These are phyloP conservation scores for Diaporthe sp. DNA, from an alignment of 2,329 filamentous ascomycete genomes.

Conservation along the genomic window DNA sequence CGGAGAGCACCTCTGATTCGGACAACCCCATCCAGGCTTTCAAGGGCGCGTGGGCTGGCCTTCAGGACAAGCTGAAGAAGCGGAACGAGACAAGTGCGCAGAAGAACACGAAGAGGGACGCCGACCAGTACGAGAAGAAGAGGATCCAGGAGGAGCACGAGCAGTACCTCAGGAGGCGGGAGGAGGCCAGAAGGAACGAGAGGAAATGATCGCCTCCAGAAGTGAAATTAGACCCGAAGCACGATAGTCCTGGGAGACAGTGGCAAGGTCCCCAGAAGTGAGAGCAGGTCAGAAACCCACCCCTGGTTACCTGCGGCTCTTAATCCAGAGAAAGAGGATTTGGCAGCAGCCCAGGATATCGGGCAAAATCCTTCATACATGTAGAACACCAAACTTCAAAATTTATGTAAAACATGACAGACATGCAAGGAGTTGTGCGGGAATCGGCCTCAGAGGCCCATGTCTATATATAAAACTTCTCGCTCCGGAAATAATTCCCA, in stretches of 20 bases:
- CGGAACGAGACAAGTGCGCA: neutral
- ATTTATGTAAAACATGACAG: conserved; percentile 4
- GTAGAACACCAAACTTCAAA: conserved; percentile 20
- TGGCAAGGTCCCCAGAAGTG: neutral
- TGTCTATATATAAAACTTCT: too few species aligned
- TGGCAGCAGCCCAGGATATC: neutral
- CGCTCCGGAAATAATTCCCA: too few species aligned
- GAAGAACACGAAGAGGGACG: conserved; percentile 15
- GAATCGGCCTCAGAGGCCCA: neutral
- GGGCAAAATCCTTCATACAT: neutral
- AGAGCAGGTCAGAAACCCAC: neutral
- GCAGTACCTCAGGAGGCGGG: conserved; percentile 33
- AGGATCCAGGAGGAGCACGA: conserved; percentile 37
- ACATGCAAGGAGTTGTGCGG: neutral
- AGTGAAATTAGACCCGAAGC: neutral
- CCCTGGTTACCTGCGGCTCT: neutral
- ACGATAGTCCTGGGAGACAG: neutral
- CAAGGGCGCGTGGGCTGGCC: conserved; percentile 9
- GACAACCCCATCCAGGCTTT: conserved; percentile 30
- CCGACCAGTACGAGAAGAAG: conserved; percentile 26
- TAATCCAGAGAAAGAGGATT: neutral
- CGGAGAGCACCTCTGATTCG: neutral
- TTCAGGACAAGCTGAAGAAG: conserved; percentile 23
- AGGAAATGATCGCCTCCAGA: neutral
- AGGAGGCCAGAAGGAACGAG: conserved; percentile 27